Evolutionary conservation across 2,329 filamentous ascomycete species (phyloP), one percentile per base, ranked within the genome.

Genomic region (Cladophialophora chaetospira): DNA sequence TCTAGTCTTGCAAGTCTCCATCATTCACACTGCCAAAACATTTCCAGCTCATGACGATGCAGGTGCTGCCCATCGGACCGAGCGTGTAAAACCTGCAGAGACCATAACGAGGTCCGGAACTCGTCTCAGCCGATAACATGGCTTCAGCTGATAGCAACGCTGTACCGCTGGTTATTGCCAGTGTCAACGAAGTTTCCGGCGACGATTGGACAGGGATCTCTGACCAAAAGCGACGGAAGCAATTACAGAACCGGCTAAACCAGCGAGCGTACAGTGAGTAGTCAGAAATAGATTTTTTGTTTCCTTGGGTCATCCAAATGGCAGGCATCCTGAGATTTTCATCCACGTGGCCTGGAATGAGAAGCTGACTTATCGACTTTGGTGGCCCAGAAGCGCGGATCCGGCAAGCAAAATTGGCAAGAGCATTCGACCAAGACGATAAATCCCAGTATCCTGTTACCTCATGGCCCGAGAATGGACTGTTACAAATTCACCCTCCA

Each of bases 201-300:
- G 50, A 53, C 23, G 42, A 46, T 21, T 53, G 29, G 42, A 44
- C 40, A 9, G 50, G 40, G n/a, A 11, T 46, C 5, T 38, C 42
- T 25, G 9, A 46, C 15, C 42, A 11, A 17, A 40, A 46, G 19
- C 26, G 31, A 25, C 26, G 42, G 15, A 46, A 53, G 23, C 28
- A 17, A 31, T 29, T 53, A 11, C 42, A 53, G 23, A 53, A 46
- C 28, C 13, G 40, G 19, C 8, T 46, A 8, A 53, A 53, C 21
- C 50, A 53, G 42, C 42, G 50, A 4, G 31, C 40, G 5, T 53
- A 35, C 50, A 43, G 46, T 49, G 28, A 49, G 46, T 33, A 33
- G 29, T n/a, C n/a, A n/a, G n/a, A n/a, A n/a, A n/a, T n/a, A n/a
- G n/a, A n/a, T n/a, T n/a, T n/a, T n/a, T n/a, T n/a, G n/a, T n/a